phyloP scores from a whole-genome alignment of 2,329 filamentous ascomycete species.

The Chaetomium strumarium region DNA sequence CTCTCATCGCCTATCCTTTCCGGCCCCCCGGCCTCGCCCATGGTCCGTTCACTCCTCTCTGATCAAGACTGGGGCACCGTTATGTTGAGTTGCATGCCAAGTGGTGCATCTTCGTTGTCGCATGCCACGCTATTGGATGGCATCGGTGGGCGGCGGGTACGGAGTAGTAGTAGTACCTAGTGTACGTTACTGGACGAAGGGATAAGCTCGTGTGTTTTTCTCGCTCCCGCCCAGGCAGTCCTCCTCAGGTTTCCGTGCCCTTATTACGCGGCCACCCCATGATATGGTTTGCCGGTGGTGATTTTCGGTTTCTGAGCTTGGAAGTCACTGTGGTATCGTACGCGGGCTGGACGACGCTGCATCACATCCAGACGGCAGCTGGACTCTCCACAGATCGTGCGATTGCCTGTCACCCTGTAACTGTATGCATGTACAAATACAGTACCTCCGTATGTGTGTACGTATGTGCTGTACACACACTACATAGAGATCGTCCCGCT shows the following conservation, averaged over 20 bases:
- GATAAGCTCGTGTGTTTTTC: background rate
- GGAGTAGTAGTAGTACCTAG: no score
- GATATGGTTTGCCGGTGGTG: background rate
- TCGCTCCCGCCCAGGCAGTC: background rate
- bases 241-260: no score
- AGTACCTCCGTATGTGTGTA: background rate
- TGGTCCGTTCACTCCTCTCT: background rate
- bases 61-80: background rate
- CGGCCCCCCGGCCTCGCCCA: no score
- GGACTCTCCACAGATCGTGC: conserved; percentile 14
- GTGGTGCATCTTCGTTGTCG: background rate
- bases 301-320: conserved; percentile 3
- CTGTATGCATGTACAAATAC: background rate
- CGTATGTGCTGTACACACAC: no score
- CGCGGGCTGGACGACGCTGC: background rate
- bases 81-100: conserved; percentile 3
- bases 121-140: background rate
- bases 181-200: background rate
- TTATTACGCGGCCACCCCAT: background rate
- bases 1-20: no score
- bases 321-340: conserved; percentile 6
- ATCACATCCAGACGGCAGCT: no score
- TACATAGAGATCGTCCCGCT: no score
- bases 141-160: background rate
- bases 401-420: conserved; percentile 4